phyloP scores from a whole-genome alignment of 2,329 filamentous ascomycete species.

The Cercospora sesami region DNA sequence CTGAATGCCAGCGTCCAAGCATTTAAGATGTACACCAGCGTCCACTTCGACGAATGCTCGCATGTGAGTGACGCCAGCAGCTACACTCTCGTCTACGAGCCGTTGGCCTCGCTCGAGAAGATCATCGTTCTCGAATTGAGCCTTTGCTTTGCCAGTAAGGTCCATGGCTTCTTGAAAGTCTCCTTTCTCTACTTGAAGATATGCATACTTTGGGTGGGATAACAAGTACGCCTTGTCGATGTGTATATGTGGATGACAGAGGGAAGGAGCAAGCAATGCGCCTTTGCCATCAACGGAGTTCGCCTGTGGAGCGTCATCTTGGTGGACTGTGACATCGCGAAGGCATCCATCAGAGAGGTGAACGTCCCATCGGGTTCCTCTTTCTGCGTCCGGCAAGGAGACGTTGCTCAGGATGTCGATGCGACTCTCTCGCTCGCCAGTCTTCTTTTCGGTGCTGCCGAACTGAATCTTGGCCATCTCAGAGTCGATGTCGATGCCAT shows the following conservation, averaged over 20 bases:
- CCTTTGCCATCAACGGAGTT: constrained; percentile 43
- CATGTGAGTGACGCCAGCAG: constrained; percentile 66
- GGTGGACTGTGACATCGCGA: background rate
- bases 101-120: constrained; percentile 64
- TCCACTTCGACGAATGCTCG: constrained; percentile 73
- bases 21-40: constrained; percentile 58
- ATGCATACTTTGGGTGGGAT: constrained; percentile 58
- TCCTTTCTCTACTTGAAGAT: constrained; percentile 61
- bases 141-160: constrained; percentile 61
- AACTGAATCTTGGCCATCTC: constrained; percentile 37
- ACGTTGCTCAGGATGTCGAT: constrained; percentile 14
- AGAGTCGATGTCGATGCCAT: constrained; percentile 39
- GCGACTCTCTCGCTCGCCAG: background rate
- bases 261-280: constrained; percentile 53
- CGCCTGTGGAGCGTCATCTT: background rate
- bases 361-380: constrained; percentile 22
- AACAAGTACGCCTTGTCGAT: constrained; percentile 67
- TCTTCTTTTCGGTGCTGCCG: background rate
- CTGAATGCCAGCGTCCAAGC: constrained; percentile 57
- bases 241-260: constrained; percentile 73
- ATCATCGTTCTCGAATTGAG: constrained; percentile 61
- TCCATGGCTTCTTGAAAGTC: constrained; percentile 66
- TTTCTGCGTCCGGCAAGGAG: constrained; percentile 14
- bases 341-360: constrained; percentile 13
- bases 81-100: constrained; percentile 64